Evolutionary conservation across 768 basidiomycete species (phyloP), one percentile per base, ranked within the genome.

Genomic region (Mycena amicta): DNA sequence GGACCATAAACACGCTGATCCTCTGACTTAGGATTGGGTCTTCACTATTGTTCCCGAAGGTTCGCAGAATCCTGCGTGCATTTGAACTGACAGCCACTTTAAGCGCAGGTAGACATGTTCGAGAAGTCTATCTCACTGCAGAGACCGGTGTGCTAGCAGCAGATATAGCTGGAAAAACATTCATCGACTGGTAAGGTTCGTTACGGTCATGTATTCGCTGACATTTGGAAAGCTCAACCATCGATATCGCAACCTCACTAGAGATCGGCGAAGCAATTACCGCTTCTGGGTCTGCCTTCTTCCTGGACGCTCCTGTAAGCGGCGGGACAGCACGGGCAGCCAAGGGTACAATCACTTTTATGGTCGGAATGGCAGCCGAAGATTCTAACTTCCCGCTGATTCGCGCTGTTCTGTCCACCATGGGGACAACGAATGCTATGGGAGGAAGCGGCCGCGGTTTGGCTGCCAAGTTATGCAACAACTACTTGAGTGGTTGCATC

Each of bases 151-250:
- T 77, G 4, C 65, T 79, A 2, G 73, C 77, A 1, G 73, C 69
- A 11, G 63, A 74, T 49, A 70, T 71, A 15, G 68, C 72, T n/a
- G 72, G 71, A 3, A 80, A 78, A 59, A 25, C 75, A 16, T 77
- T 79, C 53, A 72, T 80, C 29, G 78, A 79, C 63, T 77, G 76
- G 77, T 77, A 64, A 67, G n/a, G n/a, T n/a, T n/a, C n/a, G n/a
- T n/a, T n/a, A n/a, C n/a, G n/a, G n/a, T n/a, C n/a, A n/a, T n/a
- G n/a, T n/a, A n/a, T n/a, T n/a, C n/a, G n/a, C n/a, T n/a, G n/a
- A n/a, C n/a, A n/a, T n/a, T n/a, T n/a, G 22, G 18, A 39, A 23
- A 80, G 77, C 57, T 80, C 78, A n/a, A 80, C 77, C 4, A 78
- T 78, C 26, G 77, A 80, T 56, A 67, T 72, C 26, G 66, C 65